Conservation (phyloP, 306 rosid genomes). For the Datisca glomerata region DNA sequence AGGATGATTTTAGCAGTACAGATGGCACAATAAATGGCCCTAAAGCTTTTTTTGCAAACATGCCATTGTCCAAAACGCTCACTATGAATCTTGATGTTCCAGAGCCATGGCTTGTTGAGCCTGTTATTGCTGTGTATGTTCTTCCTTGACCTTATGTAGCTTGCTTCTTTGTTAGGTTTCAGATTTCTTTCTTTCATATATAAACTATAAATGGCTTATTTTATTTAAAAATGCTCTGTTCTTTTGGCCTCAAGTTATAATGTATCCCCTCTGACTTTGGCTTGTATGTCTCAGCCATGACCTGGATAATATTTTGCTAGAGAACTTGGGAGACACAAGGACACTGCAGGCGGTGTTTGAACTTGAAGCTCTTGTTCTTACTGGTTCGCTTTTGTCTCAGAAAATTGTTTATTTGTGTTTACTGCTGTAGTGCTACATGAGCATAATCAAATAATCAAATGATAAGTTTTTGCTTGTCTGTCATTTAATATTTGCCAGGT, state of each 20-base stretch:
- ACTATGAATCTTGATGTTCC: constrained; percentile 99
- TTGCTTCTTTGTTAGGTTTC: constrained; percentile 3
- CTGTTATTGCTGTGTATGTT: constrained; percentile 79
- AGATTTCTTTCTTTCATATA: constrained; percentile 8
- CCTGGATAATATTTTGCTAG: constrained; percentile 95
- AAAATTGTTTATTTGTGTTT: background rate
- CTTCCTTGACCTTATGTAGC: constrained; percentile 4
- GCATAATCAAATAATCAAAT: background rate
- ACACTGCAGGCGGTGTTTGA: constrained; percentile 93
- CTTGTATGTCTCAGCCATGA: constrained; percentile 65
- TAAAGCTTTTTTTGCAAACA: constrained; percentile 91
- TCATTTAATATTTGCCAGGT: constrained; percentile 32
- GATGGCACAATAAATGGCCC: constrained; percentile 78
- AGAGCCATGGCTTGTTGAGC: constrained; percentile 99
- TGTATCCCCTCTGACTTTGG: constrained; percentile 5
- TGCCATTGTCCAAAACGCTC: constrained; percentile 94
- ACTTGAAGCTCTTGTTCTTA: constrained; percentile 97
- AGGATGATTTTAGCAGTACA: constrained; percentile 84
- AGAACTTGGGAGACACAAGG: constrained; percentile 83
- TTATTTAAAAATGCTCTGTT: background rate
- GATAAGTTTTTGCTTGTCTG: background rate
- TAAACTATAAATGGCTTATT: background rate
- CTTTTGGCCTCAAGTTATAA: constrained; percentile 1
- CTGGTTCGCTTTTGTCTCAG: constrained; percentile 40
- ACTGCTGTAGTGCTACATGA: no score